Evolutionary conservation across 2,329 filamentous ascomycete species (phyloP).

Genomic region (Cladosporium sp.): DNA sequence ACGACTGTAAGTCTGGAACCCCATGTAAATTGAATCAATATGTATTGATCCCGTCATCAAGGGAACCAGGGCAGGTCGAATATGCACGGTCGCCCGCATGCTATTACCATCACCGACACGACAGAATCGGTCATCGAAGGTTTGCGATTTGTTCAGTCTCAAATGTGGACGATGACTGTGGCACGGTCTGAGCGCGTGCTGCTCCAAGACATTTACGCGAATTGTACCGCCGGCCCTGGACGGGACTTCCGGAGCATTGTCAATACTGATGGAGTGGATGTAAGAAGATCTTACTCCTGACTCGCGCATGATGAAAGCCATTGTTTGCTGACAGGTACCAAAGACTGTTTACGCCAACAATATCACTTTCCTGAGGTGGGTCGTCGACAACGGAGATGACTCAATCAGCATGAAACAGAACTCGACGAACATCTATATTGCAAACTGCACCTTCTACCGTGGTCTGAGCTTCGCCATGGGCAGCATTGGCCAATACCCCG

Average conservation of each 20-base stretch:
- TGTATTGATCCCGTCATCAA: constrained; percentile 25
- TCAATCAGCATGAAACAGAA: constrained; percentile 51
- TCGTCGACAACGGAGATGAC: constrained; percentile 49
- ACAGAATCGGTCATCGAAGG: constrained; percentile 45
- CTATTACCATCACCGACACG: constrained; percentile 47
- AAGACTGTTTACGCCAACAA: constrained; percentile 35
- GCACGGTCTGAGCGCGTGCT: constrained; percentile 43
- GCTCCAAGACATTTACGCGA: constrained; percentile 48
- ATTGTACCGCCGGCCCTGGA: constrained; percentile 38
- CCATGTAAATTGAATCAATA: neutral
- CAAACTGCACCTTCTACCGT: constrained; percentile 44
- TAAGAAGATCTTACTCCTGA: constrained; percentile 31
- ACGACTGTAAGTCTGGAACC: constrained; percentile 34
- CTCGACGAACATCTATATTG: constrained; percentile 49
- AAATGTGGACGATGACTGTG: constrained; percentile 54
- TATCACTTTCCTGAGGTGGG: constrained; percentile 47
- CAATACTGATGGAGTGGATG: constrained; percentile 49
- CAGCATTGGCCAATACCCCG: constrained; percentile 51
- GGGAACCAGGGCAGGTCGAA: constrained; percentile 19
- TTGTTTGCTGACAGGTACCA: no score
- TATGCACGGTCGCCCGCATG: constrained; percentile 43
- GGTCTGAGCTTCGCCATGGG: constrained; percentile 53
- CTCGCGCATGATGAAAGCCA: no score
- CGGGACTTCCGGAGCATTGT: constrained; percentile 19
- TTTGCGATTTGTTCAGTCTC: constrained; percentile 49